Evolutionary conservation across 176 grass and related monocot genomes (phyloP).

Genomic region (Oropetium thomaeum): DNA sequence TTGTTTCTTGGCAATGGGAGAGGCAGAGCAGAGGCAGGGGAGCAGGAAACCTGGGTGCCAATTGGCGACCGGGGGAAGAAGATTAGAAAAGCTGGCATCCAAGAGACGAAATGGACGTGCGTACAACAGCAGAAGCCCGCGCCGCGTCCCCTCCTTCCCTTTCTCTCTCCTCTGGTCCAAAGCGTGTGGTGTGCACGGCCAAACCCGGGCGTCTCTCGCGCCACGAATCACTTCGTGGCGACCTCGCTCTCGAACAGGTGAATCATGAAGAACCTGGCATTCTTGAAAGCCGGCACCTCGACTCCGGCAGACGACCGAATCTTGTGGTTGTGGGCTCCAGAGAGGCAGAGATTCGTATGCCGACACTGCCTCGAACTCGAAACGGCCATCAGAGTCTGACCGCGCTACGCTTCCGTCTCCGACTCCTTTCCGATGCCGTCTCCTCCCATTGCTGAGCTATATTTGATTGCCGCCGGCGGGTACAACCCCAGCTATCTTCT

Average conservation of each 20-base stretch:
- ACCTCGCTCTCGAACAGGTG: not conserved
- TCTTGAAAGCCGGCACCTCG: not conserved
- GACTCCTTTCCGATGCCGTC: too few species aligned
- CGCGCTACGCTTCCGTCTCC: too few species aligned
- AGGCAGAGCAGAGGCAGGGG: too few species aligned
- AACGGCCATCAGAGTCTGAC: too few species aligned
- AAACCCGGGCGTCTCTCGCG: not conserved
- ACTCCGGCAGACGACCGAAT: not conserved
- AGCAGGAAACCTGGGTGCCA: not conserved
- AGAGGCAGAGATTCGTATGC: not conserved
- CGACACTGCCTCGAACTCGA: too few species aligned
- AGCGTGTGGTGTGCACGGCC: slow-evolving; percentile 19
- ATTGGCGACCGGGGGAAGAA: slow-evolving; percentile 27
- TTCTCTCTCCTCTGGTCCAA: too few species aligned
- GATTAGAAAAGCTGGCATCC: slow-evolving; percentile 43
- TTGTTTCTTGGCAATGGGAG: not conserved
- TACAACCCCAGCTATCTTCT: too few species aligned
- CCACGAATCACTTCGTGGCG: not conserved
- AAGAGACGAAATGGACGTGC: slow-evolving; percentile 34
- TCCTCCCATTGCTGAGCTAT: too few species aligned
- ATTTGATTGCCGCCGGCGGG: too few species aligned
- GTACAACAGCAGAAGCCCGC: not conserved
- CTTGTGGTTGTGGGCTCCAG: not conserved
- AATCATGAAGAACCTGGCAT: not conserved
- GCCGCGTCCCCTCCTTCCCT: too few species aligned